These are phyloP conservation scores for Diplotaxis tenuifolia DNA, from an alignment of 345 rosid species.

Conservation along the genomic window DNA sequence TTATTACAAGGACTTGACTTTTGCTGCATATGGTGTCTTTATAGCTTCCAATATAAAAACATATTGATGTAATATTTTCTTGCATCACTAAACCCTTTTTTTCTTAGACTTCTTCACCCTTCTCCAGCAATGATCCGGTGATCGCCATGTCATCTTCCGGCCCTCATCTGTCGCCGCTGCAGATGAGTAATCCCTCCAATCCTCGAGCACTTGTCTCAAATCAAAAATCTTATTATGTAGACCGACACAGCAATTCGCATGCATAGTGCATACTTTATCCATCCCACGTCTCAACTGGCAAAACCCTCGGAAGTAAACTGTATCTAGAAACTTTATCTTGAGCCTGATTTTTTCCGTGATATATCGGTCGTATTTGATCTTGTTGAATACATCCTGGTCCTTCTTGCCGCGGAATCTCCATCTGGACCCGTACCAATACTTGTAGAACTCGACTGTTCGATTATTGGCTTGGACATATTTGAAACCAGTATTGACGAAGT, in stretches of 20 bases:
- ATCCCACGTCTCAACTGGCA: background rate
- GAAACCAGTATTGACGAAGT: background rate
- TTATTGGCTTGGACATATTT: background rate
- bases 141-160: background rate
- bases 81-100: background rate
- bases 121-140: background rate
- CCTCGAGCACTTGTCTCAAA: constrained; percentile 5
- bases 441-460: constrained; percentile 5
- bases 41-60: background rate
- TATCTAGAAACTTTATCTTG: background rate
- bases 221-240: background rate
- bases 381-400: background rate
- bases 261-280: background rate
- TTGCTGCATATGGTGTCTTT: background rate
- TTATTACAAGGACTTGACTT: background rate
- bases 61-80: background rate
- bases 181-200: background rate
- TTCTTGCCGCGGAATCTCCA: background rate
- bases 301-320: constrained; percentile 10
- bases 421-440: background rate
- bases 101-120: background rate
- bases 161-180: background rate
- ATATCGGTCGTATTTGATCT: background rate
- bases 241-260: background rate
- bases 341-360: background rate